These are phyloP conservation scores for Blepharisma japonicum DNA, from an alignment of 73 alveolate species.

Conservation along the genomic window DNA sequence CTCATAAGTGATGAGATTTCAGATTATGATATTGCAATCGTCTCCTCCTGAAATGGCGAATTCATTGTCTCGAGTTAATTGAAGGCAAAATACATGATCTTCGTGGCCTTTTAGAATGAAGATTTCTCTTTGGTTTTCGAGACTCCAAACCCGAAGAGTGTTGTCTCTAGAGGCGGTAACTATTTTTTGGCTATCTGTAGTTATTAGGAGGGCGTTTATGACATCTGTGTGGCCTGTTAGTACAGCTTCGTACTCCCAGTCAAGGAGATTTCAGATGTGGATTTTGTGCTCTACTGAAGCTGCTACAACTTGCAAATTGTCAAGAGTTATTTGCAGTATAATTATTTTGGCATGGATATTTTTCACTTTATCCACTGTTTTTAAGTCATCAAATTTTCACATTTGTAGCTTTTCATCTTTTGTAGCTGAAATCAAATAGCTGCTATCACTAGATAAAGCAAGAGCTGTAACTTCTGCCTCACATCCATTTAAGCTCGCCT, in stretches of 20 bases:
- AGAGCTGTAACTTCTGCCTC: background rate
- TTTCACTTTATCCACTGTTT: no score
- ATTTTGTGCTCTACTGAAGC: background rate
- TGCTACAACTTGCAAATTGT: background rate
- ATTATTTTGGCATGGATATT: background rate
- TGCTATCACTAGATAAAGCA: background rate
- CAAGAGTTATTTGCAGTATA: background rate
- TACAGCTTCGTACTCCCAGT: background rate
- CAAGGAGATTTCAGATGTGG: background rate
- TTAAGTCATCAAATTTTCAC: conserved; percentile 1
- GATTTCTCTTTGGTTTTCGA: background rate
- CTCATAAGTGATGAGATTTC: background rate
- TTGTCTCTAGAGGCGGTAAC: conserved; percentile 15
- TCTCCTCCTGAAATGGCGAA: background rate
- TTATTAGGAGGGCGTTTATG: background rate
- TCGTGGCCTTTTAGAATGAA: conserved; percentile 16
- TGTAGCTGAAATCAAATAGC: background rate
- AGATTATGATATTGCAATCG: background rate
- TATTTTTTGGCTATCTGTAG: conserved; percentile 2
- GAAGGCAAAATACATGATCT: background rate
- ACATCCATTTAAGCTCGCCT: background rate
- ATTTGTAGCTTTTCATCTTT: background rate
- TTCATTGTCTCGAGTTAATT: background rate
- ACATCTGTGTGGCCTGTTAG: background rate
- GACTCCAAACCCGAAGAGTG: background rate